Evolutionary conservation across 2,329 filamentous ascomycete species (phyloP), one percentile per base, ranked within the genome.

Genomic region (Penicillium paneum): DNA sequence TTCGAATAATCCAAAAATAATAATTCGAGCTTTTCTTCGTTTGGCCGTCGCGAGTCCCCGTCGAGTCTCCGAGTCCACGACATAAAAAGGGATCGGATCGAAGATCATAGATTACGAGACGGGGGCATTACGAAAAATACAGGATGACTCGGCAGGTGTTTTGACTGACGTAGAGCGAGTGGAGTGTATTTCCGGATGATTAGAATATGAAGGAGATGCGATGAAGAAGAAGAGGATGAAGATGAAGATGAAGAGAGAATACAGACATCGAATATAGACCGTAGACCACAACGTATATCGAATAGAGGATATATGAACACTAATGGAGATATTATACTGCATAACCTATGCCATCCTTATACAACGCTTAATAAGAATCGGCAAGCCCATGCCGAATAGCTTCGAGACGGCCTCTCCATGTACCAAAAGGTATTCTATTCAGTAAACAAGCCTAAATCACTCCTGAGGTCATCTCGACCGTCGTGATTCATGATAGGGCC

Each of bases 81-180:
- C 40, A 42, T 42, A 24, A 42, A 29, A 24, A 42, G 28, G 26
- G 42, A 46, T 35, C 43, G 43, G 43, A 46, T 46, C 43, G 43
- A 46, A 35, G 31, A 46, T 46, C 43, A 46, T 32, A 35, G 17
- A 26, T 13, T 35, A 35, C 28, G 3, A 12, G 26, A 35, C 31
- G 5, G 38, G 28, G 31, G 26, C 1, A 1, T 12, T 8, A 15
- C 0, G 1, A 28, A 43, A 44, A 32, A 11, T 44, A 44, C 41
- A 32, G 54, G 49, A 59, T 50, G 49, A 59, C 49, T 61, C 56
- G 60, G 60, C 61, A 58, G 5, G 21, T 24, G 21, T 24, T 24
- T 31, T 50, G 49, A 58, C 61, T 59, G 58, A 61, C 53, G 59
- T 63, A 63, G 57, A 61, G 60, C 56, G 55, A 56, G 26, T 48